Percentiles rank a stretch among this genome's conserved stretches.
phyloP scores from a whole-genome alignment of 495 filamentous ascomycete species.

The Neurospora sp. region DNA sequence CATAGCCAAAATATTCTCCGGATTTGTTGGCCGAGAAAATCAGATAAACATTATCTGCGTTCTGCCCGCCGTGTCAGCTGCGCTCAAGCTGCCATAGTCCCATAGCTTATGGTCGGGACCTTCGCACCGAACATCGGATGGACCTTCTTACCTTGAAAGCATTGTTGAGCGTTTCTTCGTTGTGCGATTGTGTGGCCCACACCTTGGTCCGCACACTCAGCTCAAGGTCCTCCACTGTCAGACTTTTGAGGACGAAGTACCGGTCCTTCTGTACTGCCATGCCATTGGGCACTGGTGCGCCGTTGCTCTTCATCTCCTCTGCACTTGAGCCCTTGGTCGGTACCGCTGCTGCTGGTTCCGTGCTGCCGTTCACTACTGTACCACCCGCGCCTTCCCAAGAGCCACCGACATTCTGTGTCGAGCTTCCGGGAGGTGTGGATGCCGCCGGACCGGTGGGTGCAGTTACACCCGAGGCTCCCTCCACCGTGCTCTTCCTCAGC shows the following conservation, averaged over 20 bases:
- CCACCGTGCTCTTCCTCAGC: constrained; percentile 54
- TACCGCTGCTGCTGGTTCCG: neutral
- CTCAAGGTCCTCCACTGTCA: constrained; percentile 91
- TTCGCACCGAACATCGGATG: neutral
- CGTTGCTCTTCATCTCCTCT: constrained; percentile 12
- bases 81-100: constrained; percentile 1
- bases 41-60: constrained; percentile 80
- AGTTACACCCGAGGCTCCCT: constrained; percentile 37
- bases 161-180: constrained; percentile 72
- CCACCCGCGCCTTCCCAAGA: neutral
- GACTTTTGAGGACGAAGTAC: constrained; percentile 89
- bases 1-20: constrained; percentile 94
- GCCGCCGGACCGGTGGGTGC: constrained; percentile 46
- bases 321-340: constrained; percentile 7
- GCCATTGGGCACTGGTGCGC: constrained; percentile 6
- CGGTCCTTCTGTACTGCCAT: constrained; percentile 45
- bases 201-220: constrained; percentile 76
- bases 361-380: neutral
- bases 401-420: constrained; percentile 9
- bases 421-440: constrained; percentile 11
- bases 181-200: constrained; percentile 94
- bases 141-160: constrained; percentile 63
- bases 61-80: constrained; percentile 32
- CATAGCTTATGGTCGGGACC: constrained; percentile 3
- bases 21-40: constrained; percentile 98